Conservation (phyloP, 148 eudicot species). For the Camellia granthamiana region DNA sequence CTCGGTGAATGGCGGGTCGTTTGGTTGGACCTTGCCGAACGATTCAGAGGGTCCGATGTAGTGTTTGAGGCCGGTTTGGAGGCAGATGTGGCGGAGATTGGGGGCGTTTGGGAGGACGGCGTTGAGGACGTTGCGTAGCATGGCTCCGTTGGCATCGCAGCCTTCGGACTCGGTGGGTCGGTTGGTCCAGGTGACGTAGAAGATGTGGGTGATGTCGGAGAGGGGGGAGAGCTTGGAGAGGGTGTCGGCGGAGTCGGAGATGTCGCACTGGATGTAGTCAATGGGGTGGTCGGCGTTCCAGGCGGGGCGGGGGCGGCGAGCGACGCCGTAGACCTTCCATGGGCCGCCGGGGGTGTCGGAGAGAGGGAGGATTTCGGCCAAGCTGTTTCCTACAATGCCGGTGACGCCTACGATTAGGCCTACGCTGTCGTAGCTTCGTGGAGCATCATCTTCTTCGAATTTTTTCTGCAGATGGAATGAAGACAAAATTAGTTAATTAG, state of each 20-base stretch:
- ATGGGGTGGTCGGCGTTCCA: slow-evolving; percentile 20
- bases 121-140: slow-evolving; percentile 21
- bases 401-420: slow-evolving; percentile 26
- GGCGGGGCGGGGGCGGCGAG: slow-evolving; percentile 26
- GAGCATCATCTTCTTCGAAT: not conserved
- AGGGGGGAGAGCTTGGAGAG: slow-evolving; percentile 16
- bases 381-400: slow-evolving; percentile 8
- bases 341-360: slow-evolving; percentile 32
- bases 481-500: not conserved
- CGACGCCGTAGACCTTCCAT: slow-evolving; percentile 33
- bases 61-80: slow-evolving; percentile 32
- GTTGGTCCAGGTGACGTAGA: slow-evolving; percentile 22
- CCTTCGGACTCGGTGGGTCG: not conserved
- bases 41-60: slow-evolving; percentile 24
- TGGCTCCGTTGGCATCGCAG: slow-evolving; percentile 18
- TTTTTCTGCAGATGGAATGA: not conserved
- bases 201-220: slow-evolving; percentile 26
- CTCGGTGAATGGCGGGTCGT: slow-evolving; percentile 25
- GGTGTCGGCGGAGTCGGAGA: slow-evolving; percentile 12
- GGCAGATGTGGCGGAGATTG: slow-evolving; percentile 22
- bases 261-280: slow-evolving; percentile 23
- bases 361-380: slow-evolving; percentile 22
- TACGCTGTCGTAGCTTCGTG: slow-evolving; percentile 7
- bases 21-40: slow-evolving; percentile 14
- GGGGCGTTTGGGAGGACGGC: slow-evolving; percentile 17